A percentile compares a stretch with the other conserved stretches of the same genome.
Evolutionary conservation across 192 early-diverging fungal genomes (phyloP).

Genomic region (Diversispora eburnea): DNA sequence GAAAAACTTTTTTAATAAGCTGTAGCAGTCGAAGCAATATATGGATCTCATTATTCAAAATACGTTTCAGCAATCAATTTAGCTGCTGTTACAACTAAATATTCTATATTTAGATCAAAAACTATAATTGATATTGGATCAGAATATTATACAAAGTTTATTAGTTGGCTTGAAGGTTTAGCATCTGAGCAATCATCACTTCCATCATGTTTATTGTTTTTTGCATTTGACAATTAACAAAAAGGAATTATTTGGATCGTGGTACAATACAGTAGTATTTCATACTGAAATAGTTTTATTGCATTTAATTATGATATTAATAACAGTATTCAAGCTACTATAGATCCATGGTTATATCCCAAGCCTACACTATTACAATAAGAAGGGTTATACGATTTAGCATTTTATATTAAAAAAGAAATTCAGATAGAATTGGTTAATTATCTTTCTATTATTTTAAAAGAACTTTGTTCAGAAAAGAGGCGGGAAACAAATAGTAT

Average conservation of each 20-base stretch:
- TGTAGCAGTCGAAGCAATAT: slow-evolving; percentile 1
- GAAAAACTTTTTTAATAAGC: neutral
- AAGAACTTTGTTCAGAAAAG: neutral
- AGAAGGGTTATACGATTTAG: neutral
- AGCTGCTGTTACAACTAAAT: neutral
- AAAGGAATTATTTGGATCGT: slow-evolving; percentile 17
- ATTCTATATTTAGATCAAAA: slow-evolving; percentile 12
- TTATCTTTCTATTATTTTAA: neutral
- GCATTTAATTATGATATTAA: neutral
- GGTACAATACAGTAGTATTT: no score
- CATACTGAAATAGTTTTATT: slow-evolving; percentile 1
- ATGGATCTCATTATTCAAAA: neutral
- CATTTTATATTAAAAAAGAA: neutral
- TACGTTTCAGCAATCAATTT: neutral
- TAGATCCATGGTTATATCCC: neutral
- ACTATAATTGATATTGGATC: slow-evolving; percentile 8
- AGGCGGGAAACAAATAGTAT: neutral
- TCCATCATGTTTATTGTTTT: neutral
- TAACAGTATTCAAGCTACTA: neutral
- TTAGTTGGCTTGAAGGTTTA: neutral
- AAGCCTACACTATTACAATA: neutral
- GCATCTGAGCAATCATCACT: neutral
- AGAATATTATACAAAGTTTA: slow-evolving; percentile 1
- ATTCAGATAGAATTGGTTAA: neutral
- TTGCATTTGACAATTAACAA: slow-evolving; percentile 3